A percentile compares a stretch with the other conserved stretches of the same genome.
phyloP scores from a whole-genome alignment of 257 asterid species.

The Solanum peruvianum region DNA sequence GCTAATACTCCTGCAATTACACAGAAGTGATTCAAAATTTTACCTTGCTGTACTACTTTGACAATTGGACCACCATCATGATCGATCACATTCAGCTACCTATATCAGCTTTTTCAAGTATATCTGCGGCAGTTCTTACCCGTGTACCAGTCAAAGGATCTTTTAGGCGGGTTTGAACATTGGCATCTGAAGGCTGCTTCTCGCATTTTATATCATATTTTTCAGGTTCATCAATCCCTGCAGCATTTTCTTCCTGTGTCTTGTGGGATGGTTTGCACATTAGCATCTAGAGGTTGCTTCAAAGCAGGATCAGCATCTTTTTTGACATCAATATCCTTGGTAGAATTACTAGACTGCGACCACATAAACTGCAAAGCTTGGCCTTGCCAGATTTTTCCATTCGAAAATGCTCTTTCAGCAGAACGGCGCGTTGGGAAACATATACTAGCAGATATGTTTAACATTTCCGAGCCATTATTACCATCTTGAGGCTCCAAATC shows the following conservation, averaged over 20 bases:
- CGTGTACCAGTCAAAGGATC: background rate
- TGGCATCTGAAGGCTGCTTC: conserved; percentile 5
- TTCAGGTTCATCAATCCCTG: conserved; percentile 16
- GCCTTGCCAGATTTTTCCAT: conserved; percentile 79
- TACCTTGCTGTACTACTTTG: conserved; percentile 71
- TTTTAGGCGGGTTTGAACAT: conserved; percentile 9
- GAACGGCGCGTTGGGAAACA: conserved; percentile 51
- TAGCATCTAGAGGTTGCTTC: conserved; percentile 1
- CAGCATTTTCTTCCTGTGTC: conserved; percentile 4
- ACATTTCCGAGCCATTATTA: conserved; percentile 19
- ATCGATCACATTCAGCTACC: conserved; percentile 17
- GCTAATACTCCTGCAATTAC: conserved; percentile 22
- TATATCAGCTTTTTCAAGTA: conserved; percentile 6
- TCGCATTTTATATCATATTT: conserved; percentile 13
- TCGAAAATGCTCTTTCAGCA: conserved; percentile 76
- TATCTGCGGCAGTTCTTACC: conserved; percentile 18
- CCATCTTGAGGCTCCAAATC: conserved; percentile 34
- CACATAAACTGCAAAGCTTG: conserved; percentile 63
- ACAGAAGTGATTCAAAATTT: conserved; percentile 22
- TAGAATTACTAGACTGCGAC: conserved; percentile 20
- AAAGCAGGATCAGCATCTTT: background rate
- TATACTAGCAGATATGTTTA: conserved; percentile 46
- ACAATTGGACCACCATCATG: conserved; percentile 21
- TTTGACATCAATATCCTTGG: background rate
- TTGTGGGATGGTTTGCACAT: conserved; percentile 9